Base-by-base conservation (phyloP, 1,284 basidiomycete species). In the Melampsora americana region DNA sequence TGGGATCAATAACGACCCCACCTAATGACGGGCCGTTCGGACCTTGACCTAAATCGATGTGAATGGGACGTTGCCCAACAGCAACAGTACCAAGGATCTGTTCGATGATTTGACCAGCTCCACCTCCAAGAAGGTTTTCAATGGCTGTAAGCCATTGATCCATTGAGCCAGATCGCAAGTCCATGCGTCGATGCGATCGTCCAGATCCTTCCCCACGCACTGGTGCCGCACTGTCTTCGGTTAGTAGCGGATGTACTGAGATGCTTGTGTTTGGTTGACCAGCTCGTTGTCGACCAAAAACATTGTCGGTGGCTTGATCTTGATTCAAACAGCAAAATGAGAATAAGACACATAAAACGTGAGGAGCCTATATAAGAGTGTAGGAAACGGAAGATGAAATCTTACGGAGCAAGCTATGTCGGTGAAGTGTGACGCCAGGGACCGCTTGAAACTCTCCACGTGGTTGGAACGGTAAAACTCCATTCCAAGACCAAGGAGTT, bases 101-200 rank as follows among this genome's bases (percentile, higher is more conserved):
- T 78, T 95, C 91, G 79, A 95, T 88, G 73, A 95, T 85, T 80
- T 93, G 92, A 30, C 91, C 86, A 16, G 92, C 90, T 32, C 91
- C 89, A 18, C 88, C 89, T 0, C 91, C 92, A 70, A 94, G 89
- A 69, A 93, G 87, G 69, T 90, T 89, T 79, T 94, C 90, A 50
- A 96, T 88, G 30, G 89, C 90, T 70, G 92, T 90, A 30, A 92
- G 84, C 68, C 93, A 85, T 69, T 91, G 90, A 30, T 86, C 83
- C 76, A 86, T 85, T 65, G 82, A 82, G 56, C 84, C 85, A 4
- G 85, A 86, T 62, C 78, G 87, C 35, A 86, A 81, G 69, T 84
- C 83, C 75, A 89, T 86, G 61, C 86, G 83, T 77, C 87, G 84
- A 16, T 84, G 77, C 20, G 86, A 82, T 60, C 84, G 80, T 65